Base-by-base conservation (phyloP, 345 rosid species). In the Garcia nutans region DNA sequence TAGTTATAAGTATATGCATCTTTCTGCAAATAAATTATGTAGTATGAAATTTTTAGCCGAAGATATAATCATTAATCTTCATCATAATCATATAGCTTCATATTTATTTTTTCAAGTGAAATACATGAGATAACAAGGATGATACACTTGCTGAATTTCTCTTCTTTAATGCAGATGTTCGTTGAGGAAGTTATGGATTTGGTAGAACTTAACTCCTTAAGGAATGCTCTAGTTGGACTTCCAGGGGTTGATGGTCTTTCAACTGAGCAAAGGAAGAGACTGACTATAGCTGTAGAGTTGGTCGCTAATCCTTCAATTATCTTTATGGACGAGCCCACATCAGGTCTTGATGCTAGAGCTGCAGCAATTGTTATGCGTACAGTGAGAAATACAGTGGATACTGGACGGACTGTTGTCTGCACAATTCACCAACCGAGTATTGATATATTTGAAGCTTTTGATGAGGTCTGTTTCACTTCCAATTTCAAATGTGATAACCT, bases 391-490 rank as follows among this genome's bases (percentile, higher is more conserved):
- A 92, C 91, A 8, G 96, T 91, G 24, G 96, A 93, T 61, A 93
- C 97, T 13, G 97, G 97, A 37, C 65, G 97, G 79, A 93, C 96
- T 4, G 93, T 93, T 42, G 94, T 93, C 52, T 93, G 97, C 78
- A 93, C 97, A 63, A 93, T 93, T 79, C 97, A 93, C 82, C 96
- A 93, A 67, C 97, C 97, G 8, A 91, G 97, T 80, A 91, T 93
- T 31, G 97, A 93, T 81, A 89, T 93, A 65, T 91, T 91, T 55
- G 94, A 93, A 85, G 90, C 96, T 28, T 93, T 89, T 73, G 96
- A 91, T 73, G 94, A 93, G 92, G 97, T 91, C 63, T 68, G 22
- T 1, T 57, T 55, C 44, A 3, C 9, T 15, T 72, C 13, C 50
- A 47, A 47, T 37, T 19, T 45, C 3, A 13, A 10, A 28, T 11